Evolutionary conservation across 495 filamentous ascomycete species (phyloP), one percentile per base, ranked within the genome.

Genomic region (Gamarada debralockiae): DNA sequence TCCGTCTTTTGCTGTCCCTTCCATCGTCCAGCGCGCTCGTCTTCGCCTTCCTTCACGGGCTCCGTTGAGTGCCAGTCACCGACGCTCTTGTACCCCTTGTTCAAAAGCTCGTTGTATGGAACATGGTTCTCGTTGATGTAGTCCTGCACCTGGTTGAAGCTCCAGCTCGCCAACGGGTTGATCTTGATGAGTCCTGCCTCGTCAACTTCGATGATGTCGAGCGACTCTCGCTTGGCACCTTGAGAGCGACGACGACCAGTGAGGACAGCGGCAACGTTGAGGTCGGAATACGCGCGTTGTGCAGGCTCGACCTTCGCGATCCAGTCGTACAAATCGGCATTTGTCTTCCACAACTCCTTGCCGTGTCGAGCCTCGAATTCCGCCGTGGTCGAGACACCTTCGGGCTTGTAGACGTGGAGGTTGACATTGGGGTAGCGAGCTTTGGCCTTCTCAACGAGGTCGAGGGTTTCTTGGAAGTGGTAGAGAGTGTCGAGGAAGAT

Each of bases 131-230:
- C 83, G 50, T 81, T 76, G 75, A 96, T 75, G 69, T 98, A 98
- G 29, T 78, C 77, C 69, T 89, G 82, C 40, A 98, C 93, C 66
- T 97, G 87, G 49, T 82, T 70, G 70, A 97, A 97, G 36, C 82
- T 76, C 93, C 93, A 98, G 76, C 95, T 95, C 59, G 90, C 92
- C 38, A 98, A 76, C n/a, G 93, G 95, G 73, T 98, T 98, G 78
- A 98, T 83, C 75, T 98, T 98, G 80, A 97, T 81, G 45, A 97
- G 75, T 37, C 92, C 92, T 42, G 86, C 85, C 50, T 96, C 92
- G 64, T 96, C 91, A 12, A 97, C 77, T 67, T 97, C 93, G 57
- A 98, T 79, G 67, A 98, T 84, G 58, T 87, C 83, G 40, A 98
- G 80, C 59, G 85, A 82, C 42, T 91, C 91, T 38, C 93, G 85